Conservation (phyloP, 495 filamentous ascomycete species). For the Penicillium argentinense region DNA sequence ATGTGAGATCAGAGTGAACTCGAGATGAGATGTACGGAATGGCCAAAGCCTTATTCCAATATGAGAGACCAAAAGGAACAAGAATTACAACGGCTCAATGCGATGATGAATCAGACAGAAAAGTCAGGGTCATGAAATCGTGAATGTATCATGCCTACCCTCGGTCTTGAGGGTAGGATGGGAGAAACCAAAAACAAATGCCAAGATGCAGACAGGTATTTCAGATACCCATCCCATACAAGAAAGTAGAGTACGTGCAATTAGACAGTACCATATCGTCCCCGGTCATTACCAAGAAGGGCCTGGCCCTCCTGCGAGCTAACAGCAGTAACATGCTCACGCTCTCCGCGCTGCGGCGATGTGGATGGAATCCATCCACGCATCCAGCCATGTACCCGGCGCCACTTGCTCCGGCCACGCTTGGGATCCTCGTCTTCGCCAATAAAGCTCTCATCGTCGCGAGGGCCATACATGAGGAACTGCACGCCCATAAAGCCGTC, state of each 20-base stretch:
- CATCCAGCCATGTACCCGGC: conserved; percentile 64
- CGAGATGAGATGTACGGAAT: too few species aligned
- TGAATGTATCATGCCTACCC: background rate
- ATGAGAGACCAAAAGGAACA: background rate
- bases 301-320: conserved; percentile 33
- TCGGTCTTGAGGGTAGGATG: background rate
- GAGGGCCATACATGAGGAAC: conserved; percentile 59
- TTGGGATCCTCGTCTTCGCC: conserved; percentile 34
- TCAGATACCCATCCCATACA: too few species aligned
- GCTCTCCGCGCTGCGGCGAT: conserved; percentile 24
- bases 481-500: conserved; percentile 68
- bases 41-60: too few species aligned
- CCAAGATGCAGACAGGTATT: too few species aligned
- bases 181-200: too few species aligned
- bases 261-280: conserved; percentile 40
- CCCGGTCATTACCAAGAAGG: conserved; percentile 32
- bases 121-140: background rate
- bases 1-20: background rate
- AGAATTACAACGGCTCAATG: too few species aligned
- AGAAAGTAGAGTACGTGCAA: background rate
- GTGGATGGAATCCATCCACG: conserved; percentile 62
- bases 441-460: conserved; percentile 23
- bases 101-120: background rate
- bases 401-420: conserved; percentile 49
- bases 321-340: conserved; percentile 1